Percentiles rank a stretch among this genome's conserved stretches.
phyloP scores from a whole-genome alignment of 1,284 basidiomycete genomes.

The Lentinus polychrous region DNA sequence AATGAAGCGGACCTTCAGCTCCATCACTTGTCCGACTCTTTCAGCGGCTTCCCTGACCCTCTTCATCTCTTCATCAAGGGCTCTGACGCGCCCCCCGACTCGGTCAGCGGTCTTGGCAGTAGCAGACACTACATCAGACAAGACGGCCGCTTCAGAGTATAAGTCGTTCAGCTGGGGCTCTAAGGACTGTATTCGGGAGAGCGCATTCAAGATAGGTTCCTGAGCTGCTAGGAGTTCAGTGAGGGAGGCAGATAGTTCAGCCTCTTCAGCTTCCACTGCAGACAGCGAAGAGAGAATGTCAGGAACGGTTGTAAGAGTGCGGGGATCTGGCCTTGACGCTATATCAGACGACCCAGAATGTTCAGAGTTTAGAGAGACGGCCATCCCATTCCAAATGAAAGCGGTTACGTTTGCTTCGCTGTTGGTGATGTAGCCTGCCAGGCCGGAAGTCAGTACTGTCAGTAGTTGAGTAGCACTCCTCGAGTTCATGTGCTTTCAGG shows the following conservation, averaged over 20 bases:
- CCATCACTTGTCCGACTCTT: conserved; percentile 81
- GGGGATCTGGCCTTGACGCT: conserved; percentile 7
- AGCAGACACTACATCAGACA: conserved; percentile 52
- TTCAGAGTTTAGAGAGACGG: not conserved
- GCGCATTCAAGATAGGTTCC: conserved; percentile 59
- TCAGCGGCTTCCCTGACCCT: conserved; percentile 82
- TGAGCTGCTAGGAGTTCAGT: conserved; percentile 64
- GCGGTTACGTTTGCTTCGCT: no score
- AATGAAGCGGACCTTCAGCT: conserved; percentile 65
- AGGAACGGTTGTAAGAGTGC: conserved; percentile 50
- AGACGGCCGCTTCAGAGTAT: conserved; percentile 50
- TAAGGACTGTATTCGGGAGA: conserved; percentile 59
- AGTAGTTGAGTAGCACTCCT: no score
- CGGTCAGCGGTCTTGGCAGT: conserved; percentile 83
- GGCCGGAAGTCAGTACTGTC: no score
- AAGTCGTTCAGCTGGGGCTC: conserved; percentile 60
- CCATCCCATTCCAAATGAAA: not conserved
- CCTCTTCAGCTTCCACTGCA: conserved; percentile 71
- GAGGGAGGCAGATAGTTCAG: conserved; percentile 72
- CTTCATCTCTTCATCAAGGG: conserved; percentile 87
- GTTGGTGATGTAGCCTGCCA: no score
- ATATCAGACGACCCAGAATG: not conserved
- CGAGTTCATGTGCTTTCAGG: no score
- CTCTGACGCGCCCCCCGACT: conserved; percentile 83
- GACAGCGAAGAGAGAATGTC: conserved; percentile 69